These are phyloP conservation scores for Candida methanosorbosa DNA, from an alignment of 805 yeast genomes.

Conservation along the genomic window DNA sequence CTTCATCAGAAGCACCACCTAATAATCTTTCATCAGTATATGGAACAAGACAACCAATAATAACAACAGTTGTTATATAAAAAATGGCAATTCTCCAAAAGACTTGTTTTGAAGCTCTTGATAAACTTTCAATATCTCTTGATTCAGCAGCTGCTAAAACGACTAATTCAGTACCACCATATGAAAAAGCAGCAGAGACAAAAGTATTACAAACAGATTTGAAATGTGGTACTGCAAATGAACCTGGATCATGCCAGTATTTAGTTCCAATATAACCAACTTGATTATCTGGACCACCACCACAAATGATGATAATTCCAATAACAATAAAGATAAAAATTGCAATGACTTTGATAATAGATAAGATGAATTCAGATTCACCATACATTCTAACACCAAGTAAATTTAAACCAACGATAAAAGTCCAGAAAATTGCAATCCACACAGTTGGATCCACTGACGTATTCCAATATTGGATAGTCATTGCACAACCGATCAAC, in stretches of 20 bases:
- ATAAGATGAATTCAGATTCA: conserved; percentile 46
- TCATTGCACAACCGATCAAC: conserved; percentile 50
- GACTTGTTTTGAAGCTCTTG: conserved; percentile 62
- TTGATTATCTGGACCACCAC: conserved; percentile 37
- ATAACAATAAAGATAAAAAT: conserved; percentile 39
- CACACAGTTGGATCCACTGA: conserved; percentile 50
- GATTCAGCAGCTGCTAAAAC: conserved; percentile 71
- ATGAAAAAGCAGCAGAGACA: conserved; percentile 43
- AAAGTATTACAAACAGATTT: conserved; percentile 42
- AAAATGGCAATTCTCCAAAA: conserved; percentile 62
- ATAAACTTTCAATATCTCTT: conserved; percentile 60
- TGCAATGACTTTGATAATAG: conserved; percentile 38
- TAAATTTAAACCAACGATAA: conserved; percentile 39
- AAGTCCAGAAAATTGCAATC: conserved; percentile 45
- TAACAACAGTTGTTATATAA: conserved; percentile 50
- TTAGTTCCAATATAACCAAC: conserved; percentile 40
- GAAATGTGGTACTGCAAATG: conserved; percentile 41
- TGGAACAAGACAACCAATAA: conserved; percentile 64
- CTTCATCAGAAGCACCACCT: conserved; percentile 43
- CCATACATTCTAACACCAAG: conserved; percentile 48
- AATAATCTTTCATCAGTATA: conserved; percentile 43
- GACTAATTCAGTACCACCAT: conserved; percentile 45
- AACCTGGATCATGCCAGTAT: conserved; percentile 48
- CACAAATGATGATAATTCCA: conserved; percentile 39
- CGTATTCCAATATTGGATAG: conserved; percentile 47